phyloP scores from a whole-genome alignment of 331 rosid genomes.

The Acacia pycnantha region DNA sequence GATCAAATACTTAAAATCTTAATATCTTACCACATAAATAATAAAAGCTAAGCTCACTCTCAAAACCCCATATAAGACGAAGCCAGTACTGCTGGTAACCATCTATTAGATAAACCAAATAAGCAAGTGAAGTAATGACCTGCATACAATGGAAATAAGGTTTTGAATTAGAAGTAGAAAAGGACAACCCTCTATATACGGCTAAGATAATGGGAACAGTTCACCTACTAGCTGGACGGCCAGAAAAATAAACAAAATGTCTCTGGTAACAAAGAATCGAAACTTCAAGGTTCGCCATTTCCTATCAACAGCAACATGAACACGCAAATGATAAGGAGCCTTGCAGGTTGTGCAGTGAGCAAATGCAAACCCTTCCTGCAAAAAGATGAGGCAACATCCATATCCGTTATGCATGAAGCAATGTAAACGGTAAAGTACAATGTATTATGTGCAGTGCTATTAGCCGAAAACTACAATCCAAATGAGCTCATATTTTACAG shows the following conservation, averaged over 20 bases:
- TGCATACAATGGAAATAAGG: conserved; percentile 35
- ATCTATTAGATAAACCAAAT: conserved; percentile 83
- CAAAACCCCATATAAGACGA: conserved; percentile 86
- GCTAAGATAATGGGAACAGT: conserved; percentile 35
- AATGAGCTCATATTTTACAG: neutral
- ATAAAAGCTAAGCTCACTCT: conserved; percentile 79
- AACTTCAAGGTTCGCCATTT: conserved; percentile 97
- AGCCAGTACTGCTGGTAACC: conserved; percentile 84
- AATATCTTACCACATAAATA: conserved; percentile 76
- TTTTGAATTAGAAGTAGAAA: conserved; percentile 5
- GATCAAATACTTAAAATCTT: conserved; percentile 10
- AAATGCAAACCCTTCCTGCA: conserved; percentile 99
- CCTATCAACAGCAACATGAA: conserved; percentile 87
- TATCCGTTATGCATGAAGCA: conserved; percentile 8
- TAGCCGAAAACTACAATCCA: neutral
- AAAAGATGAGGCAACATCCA: conserved; percentile 15
- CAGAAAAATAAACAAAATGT: conserved; percentile 84
- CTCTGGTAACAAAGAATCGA: conserved; percentile 94
- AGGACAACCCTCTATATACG: conserved; percentile 1
- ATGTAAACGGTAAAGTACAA: neutral
- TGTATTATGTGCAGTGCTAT: conserved; percentile 1
- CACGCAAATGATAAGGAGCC: conserved; percentile 95
- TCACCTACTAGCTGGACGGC: conserved; percentile 76
- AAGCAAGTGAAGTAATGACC: conserved; percentile 85
- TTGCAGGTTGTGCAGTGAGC: conserved; percentile 99